Conservation (phyloP, 441 rosid species). For the Raphanus hybrid region DNA sequence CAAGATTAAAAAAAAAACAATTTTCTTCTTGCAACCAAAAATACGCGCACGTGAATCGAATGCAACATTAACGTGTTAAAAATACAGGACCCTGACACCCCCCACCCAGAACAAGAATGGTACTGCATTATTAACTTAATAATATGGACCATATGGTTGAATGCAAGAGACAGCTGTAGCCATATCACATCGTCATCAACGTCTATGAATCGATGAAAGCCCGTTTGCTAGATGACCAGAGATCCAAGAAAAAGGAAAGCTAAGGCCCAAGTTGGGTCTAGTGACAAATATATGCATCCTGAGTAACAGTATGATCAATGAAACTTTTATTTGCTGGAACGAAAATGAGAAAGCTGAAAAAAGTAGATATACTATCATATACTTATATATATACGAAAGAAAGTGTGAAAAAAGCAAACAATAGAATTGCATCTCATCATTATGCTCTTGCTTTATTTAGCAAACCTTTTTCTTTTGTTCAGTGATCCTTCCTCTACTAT, state of each 20-base stretch:
- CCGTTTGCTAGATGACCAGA: slow-evolving; percentile 7
- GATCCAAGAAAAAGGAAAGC: neutral
- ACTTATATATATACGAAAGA: neutral
- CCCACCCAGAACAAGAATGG: neutral
- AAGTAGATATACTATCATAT: neutral
- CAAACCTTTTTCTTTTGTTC: slow-evolving; percentile 30
- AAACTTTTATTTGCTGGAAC: neutral
- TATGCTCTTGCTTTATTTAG: slow-evolving; percentile 42
- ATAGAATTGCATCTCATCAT: slow-evolving; percentile 55
- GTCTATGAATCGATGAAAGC: neutral
- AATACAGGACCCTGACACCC: neutral
- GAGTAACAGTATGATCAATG: neutral
- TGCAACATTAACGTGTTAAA: slow-evolving; percentile 2
- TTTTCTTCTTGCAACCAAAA: neutral
- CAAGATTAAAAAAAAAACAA: neutral
- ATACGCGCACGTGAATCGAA: slow-evolving; percentile 3
- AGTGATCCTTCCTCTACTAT: neutral
- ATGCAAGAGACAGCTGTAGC: neutral
- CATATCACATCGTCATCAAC: neutral
- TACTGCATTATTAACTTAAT: neutral
- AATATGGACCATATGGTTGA: neutral
- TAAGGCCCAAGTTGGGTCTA: slow-evolving; percentile 24
- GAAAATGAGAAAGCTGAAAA: slow-evolving; percentile 2
- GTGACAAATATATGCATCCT: neutral
- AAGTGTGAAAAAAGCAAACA: slow-evolving; percentile 19